Base-by-base conservation (phyloP, 495 filamentous ascomycete genomes). In the Amphirosellinia nigrospora region DNA sequence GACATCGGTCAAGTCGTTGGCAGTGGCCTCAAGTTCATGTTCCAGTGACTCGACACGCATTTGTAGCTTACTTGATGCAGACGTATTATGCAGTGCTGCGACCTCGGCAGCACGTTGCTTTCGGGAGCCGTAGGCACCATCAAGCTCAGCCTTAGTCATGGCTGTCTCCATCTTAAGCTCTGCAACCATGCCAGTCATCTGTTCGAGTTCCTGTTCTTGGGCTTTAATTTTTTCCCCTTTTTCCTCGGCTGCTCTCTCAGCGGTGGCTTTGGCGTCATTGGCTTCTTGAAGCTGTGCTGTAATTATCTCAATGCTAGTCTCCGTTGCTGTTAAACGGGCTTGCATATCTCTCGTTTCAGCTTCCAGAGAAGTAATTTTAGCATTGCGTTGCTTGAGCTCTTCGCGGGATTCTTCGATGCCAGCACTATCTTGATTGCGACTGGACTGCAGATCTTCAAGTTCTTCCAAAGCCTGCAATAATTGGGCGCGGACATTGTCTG, bases 141-240 rank as follows among this genome's bases (percentile, higher is more conserved):
- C 96, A 41, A 98, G 90, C 82, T 99, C 96, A 6, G 96, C 96
- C 78, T 92, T 93, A 66, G 92, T 92, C 80, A 99, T 89, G 56
- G 94, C 94, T 68, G 97, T 83, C 76, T 98, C 96, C 45, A 94
- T 98, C 67, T 94, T 93, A 58, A 96, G 84, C 66, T 93, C 89
- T 56, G 94, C 92, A 68, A 97, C 85, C 79, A 96, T 93, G 72
- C 88, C 86, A 76, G 96, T 94, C 62, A 96, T 84, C 36, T 87
- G 83, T 15, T 90, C 86, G 77, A 96, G 84, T 74, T 97, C 93
- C 13, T 84, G 80, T 69, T 89, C 90, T 83, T 78, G 86, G 70
- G 64, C 79, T 73, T 78, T 86, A 78, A 82, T 82, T 70, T 79
- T 79, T 15, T 74, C 80, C 61, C 83, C 78, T 43, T 77, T 83